Evolutionary conservation across 164 flowering plant species (phyloP).

Genomic region (Nymphaea thermarum): DNA sequence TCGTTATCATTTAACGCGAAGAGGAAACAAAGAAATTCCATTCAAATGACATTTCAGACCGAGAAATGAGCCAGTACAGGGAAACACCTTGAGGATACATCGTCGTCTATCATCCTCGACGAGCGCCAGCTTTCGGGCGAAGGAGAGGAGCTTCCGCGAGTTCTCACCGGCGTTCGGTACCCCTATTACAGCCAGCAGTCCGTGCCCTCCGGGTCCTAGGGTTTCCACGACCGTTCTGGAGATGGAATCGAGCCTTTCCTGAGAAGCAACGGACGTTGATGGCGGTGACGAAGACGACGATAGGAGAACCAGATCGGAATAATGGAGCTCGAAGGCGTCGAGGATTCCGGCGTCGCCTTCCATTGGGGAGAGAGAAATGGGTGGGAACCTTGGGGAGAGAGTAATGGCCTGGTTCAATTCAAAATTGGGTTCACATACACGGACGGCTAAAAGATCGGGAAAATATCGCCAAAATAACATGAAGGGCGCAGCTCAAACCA

Average conservation of each 20-base stretch:
- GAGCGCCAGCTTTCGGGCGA: constrained; percentile 67
- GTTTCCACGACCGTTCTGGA: constrained; percentile 9
- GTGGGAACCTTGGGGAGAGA: too few relatives aligned
- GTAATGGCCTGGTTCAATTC: too few relatives aligned
- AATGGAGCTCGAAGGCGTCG: constrained; percentile 34
- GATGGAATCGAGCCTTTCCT: constrained; percentile 26
- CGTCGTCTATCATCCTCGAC: constrained; percentile 38
- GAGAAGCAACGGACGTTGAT: constrained; percentile 10
- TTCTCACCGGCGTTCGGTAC: constrained; percentile 42
- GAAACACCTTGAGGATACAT: constrained; percentile 50
- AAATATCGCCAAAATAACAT: too few relatives aligned
- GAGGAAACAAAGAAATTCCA: too few relatives aligned
- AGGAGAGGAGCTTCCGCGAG: constrained; percentile 47
- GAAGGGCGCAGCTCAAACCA: too few relatives aligned
- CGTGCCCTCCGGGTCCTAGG: constrained; percentile 83
- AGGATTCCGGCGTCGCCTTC: constrained; percentile 19
- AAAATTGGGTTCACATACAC: too few relatives aligned
- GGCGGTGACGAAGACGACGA: constrained; percentile 18
- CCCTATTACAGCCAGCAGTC: constrained; percentile 48
- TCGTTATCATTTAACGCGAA: too few relatives aligned
- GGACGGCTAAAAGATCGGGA: too few relatives aligned
- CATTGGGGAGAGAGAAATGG: background rate
- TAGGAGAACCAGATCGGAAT: constrained; percentile 39
- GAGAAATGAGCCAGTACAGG: background rate
- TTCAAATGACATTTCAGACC: too few relatives aligned